A percentile compares a stretch with the other conserved stretches of the same genome.
phyloP scores from a whole-genome alignment of 2,329 filamentous ascomycete species.

The Cladosporium sp. region DNA sequence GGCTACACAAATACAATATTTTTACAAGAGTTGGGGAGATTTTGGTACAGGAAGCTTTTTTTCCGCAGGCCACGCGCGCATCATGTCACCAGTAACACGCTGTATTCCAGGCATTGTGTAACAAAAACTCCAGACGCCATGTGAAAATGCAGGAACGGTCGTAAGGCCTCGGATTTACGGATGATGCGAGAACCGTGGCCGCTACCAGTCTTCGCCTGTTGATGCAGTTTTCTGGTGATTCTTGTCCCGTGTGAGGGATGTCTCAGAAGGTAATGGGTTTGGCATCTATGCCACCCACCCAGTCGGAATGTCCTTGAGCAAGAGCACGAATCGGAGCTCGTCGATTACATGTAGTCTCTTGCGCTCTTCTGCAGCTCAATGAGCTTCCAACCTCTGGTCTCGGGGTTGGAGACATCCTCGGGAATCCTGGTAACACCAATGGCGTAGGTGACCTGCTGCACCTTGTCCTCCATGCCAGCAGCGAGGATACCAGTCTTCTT shows the following conservation, averaged over 20 bases:
- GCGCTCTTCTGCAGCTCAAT: slow-evolving; percentile 99
- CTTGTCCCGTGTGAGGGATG: not conserved
- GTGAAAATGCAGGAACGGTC: not conserved
- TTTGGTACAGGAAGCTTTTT: not conserved
- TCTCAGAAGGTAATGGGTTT: not conserved
- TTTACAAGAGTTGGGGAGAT: slow-evolving; percentile 3
- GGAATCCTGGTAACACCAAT: slow-evolving; percentile 92
- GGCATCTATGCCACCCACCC: not conserved
- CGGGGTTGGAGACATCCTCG: slow-evolving; percentile 94
- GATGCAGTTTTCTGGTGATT: not conserved
- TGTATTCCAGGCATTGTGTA: not conserved
- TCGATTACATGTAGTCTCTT: slow-evolving; percentile 69
- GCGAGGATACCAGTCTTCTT: slow-evolving; percentile 84
- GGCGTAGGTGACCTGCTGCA: slow-evolving; percentile 95
- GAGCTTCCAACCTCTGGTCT: slow-evolving; percentile 93
- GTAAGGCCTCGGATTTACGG: not conserved
- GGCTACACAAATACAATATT: not conserved
- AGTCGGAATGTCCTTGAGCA: not conserved
- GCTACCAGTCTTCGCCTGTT: not conserved
- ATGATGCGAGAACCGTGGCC: not conserved
- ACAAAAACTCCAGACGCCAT: not conserved
- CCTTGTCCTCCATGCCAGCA: slow-evolving; percentile 97
- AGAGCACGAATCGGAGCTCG: no score
- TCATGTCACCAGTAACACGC: not conserved
- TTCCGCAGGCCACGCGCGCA: not conserved